A percentile compares a stretch with the other conserved stretches of the same genome.
phyloP scores from a whole-genome alignment of 2,329 filamentous ascomycete genomes.

The Spiromastix sp. region DNA sequence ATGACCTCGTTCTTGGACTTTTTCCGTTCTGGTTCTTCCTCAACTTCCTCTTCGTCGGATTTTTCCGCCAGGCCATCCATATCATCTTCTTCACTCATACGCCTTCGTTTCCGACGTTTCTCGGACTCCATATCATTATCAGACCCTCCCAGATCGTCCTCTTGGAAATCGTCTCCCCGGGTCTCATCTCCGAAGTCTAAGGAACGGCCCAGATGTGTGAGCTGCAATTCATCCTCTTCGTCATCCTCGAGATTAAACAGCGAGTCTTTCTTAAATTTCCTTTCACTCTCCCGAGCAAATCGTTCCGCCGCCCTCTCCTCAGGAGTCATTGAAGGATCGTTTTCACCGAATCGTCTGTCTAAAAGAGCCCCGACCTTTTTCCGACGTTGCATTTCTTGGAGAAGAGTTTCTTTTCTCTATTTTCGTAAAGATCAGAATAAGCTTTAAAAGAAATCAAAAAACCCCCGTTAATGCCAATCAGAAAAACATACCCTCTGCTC shows the following conservation, averaged over 20 bases:
- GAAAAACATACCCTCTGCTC: slow-evolving; percentile 61
- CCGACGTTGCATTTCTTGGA: slow-evolving; percentile 80
- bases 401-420: slow-evolving; percentile 65
- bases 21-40: slow-evolving; percentile 64
- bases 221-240: slow-evolving; percentile 54
- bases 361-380: slow-evolving; percentile 89
- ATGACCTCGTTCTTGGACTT: slow-evolving; percentile 96
- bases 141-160: slow-evolving; percentile 54
- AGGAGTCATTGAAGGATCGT: slow-evolving; percentile 84
- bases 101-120: slow-evolving; percentile 39
- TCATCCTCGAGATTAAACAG: slow-evolving; percentile 88
- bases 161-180: slow-evolving; percentile 64
- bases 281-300: slow-evolving; percentile 80
- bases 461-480: too few species aligned
- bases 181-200: slow-evolving; percentile 51
- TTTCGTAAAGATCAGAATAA: slow-evolving; percentile 3
- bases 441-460: slow-evolving; percentile 6
- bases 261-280: slow-evolving; percentile 62
- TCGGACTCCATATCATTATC: slow-evolving; percentile 51
- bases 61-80: slow-evolving; percentile 19
- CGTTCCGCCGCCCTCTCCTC: slow-evolving; percentile 88
- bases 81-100: slow-evolving; percentile 34
- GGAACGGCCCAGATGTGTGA: slow-evolving; percentile 77
- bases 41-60: slow-evolving; percentile 38
- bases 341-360: slow-evolving; percentile 90